Percentiles rank a stretch among this genome's conserved stretches.
phyloP scores from a whole-genome alignment of 106 monocot genomes.

The Apostasia shenzhenica region DNA sequence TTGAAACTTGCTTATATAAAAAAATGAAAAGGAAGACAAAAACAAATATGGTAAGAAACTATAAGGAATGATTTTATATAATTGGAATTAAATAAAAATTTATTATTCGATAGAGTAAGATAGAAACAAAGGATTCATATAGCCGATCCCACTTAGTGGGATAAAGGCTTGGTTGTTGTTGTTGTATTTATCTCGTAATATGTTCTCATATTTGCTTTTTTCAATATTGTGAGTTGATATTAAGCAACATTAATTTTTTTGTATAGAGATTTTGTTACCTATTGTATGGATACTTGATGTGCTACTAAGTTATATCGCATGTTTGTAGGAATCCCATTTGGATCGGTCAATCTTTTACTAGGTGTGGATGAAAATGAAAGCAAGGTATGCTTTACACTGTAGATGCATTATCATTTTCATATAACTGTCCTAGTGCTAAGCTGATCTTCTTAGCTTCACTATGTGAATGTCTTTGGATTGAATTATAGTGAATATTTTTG shows the following conservation, averaged over 20 bases:
- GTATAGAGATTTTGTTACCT: not conserved
- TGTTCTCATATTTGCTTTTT: no score
- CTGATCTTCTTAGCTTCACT: not conserved
- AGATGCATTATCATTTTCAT: not conserved
- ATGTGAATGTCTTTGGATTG: not conserved
- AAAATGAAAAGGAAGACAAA: no score
- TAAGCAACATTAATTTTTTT: not conserved
- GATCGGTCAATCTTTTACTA: slow-evolving; percentile 82
- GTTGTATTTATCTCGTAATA: no score
- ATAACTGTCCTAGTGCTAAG: not conserved
- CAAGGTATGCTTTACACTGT: slow-evolving; percentile 49
- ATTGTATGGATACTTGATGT: not conserved
- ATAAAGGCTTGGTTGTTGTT: no score
- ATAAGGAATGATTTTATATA: no score
- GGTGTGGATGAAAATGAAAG: slow-evolving; percentile 99
- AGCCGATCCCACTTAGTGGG: no score
- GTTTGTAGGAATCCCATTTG: slow-evolving; percentile 89
- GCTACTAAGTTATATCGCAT: not conserved
- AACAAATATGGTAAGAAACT: no score
- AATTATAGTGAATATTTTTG: not conserved
- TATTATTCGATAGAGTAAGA: no score
- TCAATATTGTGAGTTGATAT: no score
- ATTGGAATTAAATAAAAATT: no score
- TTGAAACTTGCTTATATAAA: no score
- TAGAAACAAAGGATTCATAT: no score